Base-by-base conservation (phyloP, 371 early-diverging fungal genomes). In the Actinomucor elegans region DNA sequence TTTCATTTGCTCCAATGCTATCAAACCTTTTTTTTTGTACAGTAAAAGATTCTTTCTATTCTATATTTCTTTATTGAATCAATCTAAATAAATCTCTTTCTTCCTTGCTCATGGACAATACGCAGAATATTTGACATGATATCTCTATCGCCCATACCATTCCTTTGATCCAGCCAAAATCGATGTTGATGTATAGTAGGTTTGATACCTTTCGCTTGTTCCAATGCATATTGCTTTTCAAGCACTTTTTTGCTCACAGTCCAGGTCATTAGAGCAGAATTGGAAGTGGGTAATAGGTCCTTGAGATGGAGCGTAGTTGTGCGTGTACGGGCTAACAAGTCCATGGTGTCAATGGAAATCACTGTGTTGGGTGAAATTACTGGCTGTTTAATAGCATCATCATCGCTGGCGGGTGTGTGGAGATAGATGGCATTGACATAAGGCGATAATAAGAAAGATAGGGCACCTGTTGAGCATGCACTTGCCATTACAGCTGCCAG, bases 101-200 rank as follows among this genome's bases (percentile, higher is more conserved):
- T 50, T 10, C 61, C 63, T 35, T 73, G 59, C 23, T 69, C 68
- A 34, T 71, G 37, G 3, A 74, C 64, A 21, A 69, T 57, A 21
- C 66, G 64, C n/a, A 77, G 28, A 28, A 77, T 67, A 12, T 44
- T 65, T 4, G 55, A 38, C 73, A 77, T 72, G 4, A 59, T 54
- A 17, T 68, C 66, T 34, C 51, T 46, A 54, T 77, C 70, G 0
- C 70, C 77, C 14, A 49, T 44, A 1, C 72, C 73, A 33, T 58
- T 60, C 7, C 68, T 63, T 37, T 67, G 64, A 47, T 77, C 77
- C 40, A 77, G 35, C 74, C 77, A 77, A 48, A 77, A 77, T 29
- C 63, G 60, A 8, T 61, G 66, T 33, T 76, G 77, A 20, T 36
- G 37, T 11, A 69, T 37, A 6, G 11, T 43, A 9, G 62, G 65